phyloP scores from a whole-genome alignment of 768 basidiomycete genomes.

The Mycena crocata region DNA sequence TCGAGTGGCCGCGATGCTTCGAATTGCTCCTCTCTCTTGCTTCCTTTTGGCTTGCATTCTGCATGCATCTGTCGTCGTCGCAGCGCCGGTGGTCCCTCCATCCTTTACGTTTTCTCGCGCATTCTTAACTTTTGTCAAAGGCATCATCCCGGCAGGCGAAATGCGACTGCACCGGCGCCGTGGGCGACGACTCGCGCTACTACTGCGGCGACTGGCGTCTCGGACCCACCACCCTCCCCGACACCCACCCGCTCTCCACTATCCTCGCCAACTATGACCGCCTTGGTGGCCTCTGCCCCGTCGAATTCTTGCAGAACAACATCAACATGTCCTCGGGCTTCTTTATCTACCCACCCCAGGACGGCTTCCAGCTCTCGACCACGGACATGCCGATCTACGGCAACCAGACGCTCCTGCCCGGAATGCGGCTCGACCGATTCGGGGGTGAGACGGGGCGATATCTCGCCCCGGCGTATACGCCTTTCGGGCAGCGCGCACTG shows the following conservation, averaged over 20 bases:
- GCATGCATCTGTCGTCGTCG: too few relatives aligned
- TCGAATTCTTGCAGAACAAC: slow-evolving; percentile 1
- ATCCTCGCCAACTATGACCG: slow-evolving; percentile 4
- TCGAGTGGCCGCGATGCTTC: too few relatives aligned
- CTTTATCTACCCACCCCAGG: background rate
- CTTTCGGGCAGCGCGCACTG: slow-evolving; percentile 5
- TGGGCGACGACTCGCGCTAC: too few relatives aligned
- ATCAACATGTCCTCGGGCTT: background rate
- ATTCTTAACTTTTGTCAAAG: too few relatives aligned
- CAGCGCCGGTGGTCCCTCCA: too few relatives aligned
- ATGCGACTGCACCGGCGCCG: too few relatives aligned
- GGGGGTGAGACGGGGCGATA: background rate
- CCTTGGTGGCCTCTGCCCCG: slow-evolving; percentile 14
- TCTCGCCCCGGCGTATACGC: slow-evolving; percentile 8
- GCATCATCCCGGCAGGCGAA: too few relatives aligned
- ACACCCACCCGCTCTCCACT: background rate
- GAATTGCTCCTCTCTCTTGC: too few relatives aligned
- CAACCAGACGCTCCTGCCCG: background rate
- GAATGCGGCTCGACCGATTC: slow-evolving; percentile 16
- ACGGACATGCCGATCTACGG: slow-evolving; percentile 4
- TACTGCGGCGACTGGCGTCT: slow-evolving; percentile 7
- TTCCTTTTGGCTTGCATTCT: too few relatives aligned
- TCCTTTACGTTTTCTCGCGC: too few relatives aligned
- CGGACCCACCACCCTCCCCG: background rate
- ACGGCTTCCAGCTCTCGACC: slow-evolving; percentile 14